Evolutionary conservation across 768 basidiomycete species (phyloP).

Genomic region (Phylloporus sp.): DNA sequence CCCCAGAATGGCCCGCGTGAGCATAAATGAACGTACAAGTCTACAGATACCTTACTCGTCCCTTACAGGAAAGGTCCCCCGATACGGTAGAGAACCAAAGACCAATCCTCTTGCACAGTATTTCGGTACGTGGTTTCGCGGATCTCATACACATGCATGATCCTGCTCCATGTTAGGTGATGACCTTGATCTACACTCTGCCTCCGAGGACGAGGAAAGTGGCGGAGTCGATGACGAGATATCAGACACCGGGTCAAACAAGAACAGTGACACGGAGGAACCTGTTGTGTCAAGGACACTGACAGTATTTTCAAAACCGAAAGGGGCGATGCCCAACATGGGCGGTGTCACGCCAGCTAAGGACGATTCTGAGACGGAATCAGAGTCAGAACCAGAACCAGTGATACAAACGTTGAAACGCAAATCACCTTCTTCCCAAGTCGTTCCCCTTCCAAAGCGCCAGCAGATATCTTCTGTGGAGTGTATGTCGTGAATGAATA

Average conservation of each 20-base stretch:
- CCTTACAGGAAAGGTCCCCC: slow-evolving; percentile 1
- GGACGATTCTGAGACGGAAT: slow-evolving; percentile 32
- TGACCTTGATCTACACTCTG: slow-evolving; percentile 50
- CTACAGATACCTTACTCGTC: neutral
- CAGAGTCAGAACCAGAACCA: slow-evolving; percentile 27
- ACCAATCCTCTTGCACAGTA: slow-evolving; percentile 46
- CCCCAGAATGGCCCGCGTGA: slow-evolving; percentile 12
- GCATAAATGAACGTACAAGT: neutral
- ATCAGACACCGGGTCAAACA: slow-evolving; percentile 15
- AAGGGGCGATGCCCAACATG: slow-evolving; percentile 1
- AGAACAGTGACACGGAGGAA: slow-evolving; percentile 23
- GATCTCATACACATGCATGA: neutral
- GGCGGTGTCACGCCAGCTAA: neutral
- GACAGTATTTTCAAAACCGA: slow-evolving; percentile 6
- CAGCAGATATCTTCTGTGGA: slow-evolving; percentile 7
- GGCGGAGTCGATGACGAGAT: slow-evolving; percentile 20
- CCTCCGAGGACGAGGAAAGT: slow-evolving; percentile 38
- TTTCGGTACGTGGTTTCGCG: slow-evolving; percentile 37
- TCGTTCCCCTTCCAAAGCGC: slow-evolving; percentile 16
- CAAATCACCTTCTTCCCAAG: slow-evolving; percentile 20
- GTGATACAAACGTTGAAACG: slow-evolving; percentile 16
- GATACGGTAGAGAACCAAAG: slow-evolving; percentile 2
- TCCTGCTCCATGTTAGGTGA: slow-evolving; percentile 25
- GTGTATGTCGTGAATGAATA: slow-evolving; percentile 12
- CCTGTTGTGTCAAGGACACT: slow-evolving; percentile 24